Evolutionary conservation across 108 stramenopile species (phyloP).

Genomic region (Fistulifera solaris): DNA sequence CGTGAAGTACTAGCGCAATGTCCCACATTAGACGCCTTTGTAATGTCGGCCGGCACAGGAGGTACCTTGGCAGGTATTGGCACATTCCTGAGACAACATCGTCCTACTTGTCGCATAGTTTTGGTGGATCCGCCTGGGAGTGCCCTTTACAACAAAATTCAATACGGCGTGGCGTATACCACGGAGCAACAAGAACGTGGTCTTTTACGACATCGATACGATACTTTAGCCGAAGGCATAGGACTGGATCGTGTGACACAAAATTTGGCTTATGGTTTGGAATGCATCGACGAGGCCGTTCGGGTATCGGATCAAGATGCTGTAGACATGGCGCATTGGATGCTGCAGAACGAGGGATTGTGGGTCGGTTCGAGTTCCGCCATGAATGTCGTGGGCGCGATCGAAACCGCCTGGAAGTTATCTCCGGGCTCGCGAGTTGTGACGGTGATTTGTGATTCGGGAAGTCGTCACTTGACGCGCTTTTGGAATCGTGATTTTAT

Average conservation of each 20-base stretch:
- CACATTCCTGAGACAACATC: conserved; percentile 52
- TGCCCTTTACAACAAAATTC: conserved; percentile 77
- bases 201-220: conserved; percentile 86
- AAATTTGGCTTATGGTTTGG: conserved; percentile 72
- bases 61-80: conserved; percentile 92
- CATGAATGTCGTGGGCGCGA: conserved; percentile 92
- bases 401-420: conserved; percentile 50
- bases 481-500: conserved; percentile 87
- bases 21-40: conserved; percentile 75
- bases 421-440: conserved; percentile 57
- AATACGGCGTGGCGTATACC: conserved; percentile 87
- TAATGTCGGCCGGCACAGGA: conserved; percentile 95
- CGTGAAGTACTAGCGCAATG: conserved; percentile 81
- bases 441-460: conserved; percentile 89
- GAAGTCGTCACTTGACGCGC: conserved; percentile 73
- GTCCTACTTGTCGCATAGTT: conserved; percentile 35
- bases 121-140: conserved; percentile 93
- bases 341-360: conserved; percentile 82
- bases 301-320: conserved; percentile 84
- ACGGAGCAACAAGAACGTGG: conserved; percentile 71
- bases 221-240: conserved; percentile 93
- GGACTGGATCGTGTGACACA: conserved; percentile 90
- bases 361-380: conserved; percentile 93
- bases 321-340: conserved; percentile 89
- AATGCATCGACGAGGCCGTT: conserved; percentile 54